Percentiles rank a stretch among this genome's conserved stretches.
These are phyloP conservation scores for Mrakia blollopis DNA, from an alignment of 768 basidiomycete genomes.

Conservation along the genomic window DNA sequence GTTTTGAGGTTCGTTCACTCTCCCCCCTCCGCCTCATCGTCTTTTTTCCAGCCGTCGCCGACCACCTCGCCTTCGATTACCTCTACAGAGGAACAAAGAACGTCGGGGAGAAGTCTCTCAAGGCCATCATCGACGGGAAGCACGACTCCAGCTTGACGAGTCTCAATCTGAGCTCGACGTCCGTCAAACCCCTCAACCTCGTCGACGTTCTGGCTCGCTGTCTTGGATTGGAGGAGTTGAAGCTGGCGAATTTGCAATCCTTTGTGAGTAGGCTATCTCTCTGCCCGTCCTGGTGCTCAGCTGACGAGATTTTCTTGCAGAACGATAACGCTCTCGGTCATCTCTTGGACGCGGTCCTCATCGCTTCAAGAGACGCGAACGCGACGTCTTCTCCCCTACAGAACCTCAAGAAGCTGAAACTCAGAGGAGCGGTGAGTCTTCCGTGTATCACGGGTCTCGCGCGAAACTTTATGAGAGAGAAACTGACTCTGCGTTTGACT, in stretches of 20 bases:
- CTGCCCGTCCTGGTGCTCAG: no score
- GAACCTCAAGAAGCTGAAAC: conserved; percentile 3
- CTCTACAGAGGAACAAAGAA: background rate
- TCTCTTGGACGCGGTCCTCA: background rate
- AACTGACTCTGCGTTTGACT: background rate
- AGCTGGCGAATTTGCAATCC: background rate
- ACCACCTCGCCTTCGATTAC: no score
- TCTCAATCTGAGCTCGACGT: background rate
- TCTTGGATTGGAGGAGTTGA: background rate
- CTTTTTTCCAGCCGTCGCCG: no score
- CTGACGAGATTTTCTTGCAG: background rate
- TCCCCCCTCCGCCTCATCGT: background rate
- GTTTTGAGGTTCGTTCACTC: background rate
- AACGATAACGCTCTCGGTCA: conserved; percentile 1
- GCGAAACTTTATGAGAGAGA: no score
- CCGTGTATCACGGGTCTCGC: no score
- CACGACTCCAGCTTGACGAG: background rate
- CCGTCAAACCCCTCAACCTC: background rate
- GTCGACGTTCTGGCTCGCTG: conserved; percentile 1
- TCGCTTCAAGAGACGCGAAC: background rate
- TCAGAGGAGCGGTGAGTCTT: background rate
- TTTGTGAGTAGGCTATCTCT: background rate
- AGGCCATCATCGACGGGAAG: background rate
- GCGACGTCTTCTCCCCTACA: background rate
- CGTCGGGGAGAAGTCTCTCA: background rate